These are phyloP conservation scores for Myxozyma geophila DNA, from an alignment of 805 yeast genomes.

Conservation along the genomic window DNA sequence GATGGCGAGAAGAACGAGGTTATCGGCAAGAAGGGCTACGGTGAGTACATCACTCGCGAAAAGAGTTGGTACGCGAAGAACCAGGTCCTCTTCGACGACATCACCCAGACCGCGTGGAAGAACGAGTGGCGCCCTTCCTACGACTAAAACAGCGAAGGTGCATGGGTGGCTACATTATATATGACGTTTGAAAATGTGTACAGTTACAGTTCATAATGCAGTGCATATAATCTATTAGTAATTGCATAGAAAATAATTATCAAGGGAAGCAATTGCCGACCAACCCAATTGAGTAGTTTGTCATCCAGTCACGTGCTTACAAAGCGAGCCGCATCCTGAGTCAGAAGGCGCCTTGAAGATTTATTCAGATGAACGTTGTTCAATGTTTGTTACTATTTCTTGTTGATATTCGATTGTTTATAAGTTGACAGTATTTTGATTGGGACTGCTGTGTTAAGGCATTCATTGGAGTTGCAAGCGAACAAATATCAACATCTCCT, in stretches of 20 bases:
- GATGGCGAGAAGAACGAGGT: conserved; percentile 35
- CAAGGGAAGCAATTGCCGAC: neutral
- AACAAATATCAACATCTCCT: no score
- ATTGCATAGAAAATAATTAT: neutral
- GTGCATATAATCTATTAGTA: neutral
- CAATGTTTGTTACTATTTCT: no score
- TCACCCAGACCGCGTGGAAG: conserved; percentile 29
- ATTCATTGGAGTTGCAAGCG: no score
- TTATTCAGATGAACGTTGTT: no score
- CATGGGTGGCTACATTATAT: neutral
- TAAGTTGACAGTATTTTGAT: no score
- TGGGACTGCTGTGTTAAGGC: no score
- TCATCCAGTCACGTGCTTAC: neutral
- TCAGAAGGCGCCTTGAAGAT: neutral
- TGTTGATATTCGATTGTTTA: no score
- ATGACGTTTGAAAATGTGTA: conserved; percentile 4
- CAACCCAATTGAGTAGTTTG: neutral
- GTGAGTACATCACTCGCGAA: conserved; percentile 34
- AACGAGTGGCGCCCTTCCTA: conserved; percentile 35
- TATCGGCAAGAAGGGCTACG: conserved; percentile 37
- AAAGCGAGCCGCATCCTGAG: neutral
- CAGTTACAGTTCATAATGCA: neutral
- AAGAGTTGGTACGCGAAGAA: conserved; percentile 33
- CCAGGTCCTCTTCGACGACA: conserved; percentile 34
- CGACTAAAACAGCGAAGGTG: neutral